Evolutionary conservation across 2,329 filamentous ascomycete genomes (phyloP).

Genomic region (Ophiostoma himal-ulmi): DNA sequence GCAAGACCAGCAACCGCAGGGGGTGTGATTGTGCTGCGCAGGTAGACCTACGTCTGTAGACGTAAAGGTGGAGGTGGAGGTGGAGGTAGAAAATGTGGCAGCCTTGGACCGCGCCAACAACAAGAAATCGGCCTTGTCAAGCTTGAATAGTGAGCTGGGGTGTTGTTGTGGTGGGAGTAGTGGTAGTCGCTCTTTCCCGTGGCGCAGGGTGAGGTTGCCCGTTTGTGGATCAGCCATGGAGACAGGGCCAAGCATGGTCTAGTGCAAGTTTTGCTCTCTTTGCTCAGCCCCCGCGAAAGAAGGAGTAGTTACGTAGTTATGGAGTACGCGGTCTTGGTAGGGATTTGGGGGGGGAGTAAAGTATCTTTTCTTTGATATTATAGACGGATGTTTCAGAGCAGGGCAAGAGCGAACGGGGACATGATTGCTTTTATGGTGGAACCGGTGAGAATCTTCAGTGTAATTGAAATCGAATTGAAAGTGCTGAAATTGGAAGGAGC

Average conservation of each 20-base stretch:
- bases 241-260: constrained; percentile 9
- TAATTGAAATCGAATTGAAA: neutral
- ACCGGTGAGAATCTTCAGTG: neutral
- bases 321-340: neutral
- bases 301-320: neutral
- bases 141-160: neutral
- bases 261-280: constrained; percentile 15
- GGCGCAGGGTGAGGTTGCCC: constrained; percentile 22
- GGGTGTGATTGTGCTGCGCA: neutral
- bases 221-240: constrained; percentile 17
- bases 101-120: constrained; percentile 1
- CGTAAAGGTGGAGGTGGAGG: neutral
- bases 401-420: neutral
- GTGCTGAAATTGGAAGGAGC: constrained; percentile 4
- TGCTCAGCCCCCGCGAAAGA: constrained; percentile 24
- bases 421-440: neutral
- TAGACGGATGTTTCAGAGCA: neutral
- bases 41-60: neutral
- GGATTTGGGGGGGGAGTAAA: constrained; percentile 2
- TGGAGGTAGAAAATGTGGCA: neutral
- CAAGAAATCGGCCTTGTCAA: constrained; percentile 6
- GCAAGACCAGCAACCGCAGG: neutral
- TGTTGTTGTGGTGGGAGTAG: neutral
- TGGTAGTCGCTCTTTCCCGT: constrained; percentile 16
- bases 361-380: neutral